phyloP scores from a whole-genome alignment of 1,284 basidiomycete species.

The Malassezia equina region DNA sequence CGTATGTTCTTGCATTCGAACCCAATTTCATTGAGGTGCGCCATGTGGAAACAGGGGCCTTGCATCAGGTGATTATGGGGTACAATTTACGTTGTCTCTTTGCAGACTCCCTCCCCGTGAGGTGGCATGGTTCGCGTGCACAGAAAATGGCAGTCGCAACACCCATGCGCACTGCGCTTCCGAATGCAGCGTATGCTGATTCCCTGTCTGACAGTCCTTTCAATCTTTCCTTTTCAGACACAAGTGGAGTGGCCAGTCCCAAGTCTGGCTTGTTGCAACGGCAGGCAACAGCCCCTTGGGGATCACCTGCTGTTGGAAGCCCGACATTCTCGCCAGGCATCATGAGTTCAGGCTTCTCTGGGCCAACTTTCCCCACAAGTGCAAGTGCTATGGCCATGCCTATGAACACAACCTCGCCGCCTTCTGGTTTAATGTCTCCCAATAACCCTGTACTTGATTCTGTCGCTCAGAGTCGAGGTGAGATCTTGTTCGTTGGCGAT shows the following conservation, averaged over 20 bases:
- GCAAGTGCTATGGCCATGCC: neutral
- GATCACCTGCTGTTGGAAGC: neutral
- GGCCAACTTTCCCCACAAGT: neutral
- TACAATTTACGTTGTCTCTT: slow-evolving; percentile 63
- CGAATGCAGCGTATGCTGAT: neutral
- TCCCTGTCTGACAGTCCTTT: neutral
- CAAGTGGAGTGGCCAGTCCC: neutral
- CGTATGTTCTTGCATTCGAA: slow-evolving; percentile 93
- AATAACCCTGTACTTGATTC: slow-evolving; percentile 39
- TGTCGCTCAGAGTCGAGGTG: slow-evolving; percentile 35
- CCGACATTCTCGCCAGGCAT: neutral
- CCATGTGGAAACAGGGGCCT: slow-evolving; percentile 80
- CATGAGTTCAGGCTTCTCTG: neutral
- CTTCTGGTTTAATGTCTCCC: neutral
- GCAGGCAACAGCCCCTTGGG: neutral
- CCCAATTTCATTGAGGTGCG: slow-evolving; percentile 92
- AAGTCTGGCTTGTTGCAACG: neutral
- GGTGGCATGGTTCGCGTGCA: neutral
- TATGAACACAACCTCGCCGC: neutral
- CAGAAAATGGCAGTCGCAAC: neutral
- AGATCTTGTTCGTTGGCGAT: slow-evolving; percentile 44
- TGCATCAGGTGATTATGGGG: slow-evolving; percentile 84
- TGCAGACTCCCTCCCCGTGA: slow-evolving; percentile 55
- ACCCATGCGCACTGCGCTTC: neutral
- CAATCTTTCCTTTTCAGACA: neutral